phyloP scores from a whole-genome alignment of 2,329 filamentous ascomycete species.

The Monilinia polystroma region DNA sequence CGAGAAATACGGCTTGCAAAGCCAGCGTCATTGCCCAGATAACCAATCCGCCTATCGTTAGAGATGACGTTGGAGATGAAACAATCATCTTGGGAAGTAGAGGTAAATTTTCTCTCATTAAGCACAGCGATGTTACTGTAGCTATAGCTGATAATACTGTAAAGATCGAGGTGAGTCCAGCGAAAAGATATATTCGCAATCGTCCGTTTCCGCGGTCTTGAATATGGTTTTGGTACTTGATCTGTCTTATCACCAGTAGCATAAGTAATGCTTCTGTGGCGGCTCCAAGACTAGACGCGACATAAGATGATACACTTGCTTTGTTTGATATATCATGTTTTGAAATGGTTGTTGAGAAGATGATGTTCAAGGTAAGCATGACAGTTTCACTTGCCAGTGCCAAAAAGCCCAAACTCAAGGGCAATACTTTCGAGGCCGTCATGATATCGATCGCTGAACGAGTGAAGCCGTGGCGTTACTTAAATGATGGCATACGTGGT shows the following conservation, averaged over 20 bases:
- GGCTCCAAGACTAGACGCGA: slow-evolving; percentile 33
- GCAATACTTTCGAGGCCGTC: slow-evolving; percentile 31
- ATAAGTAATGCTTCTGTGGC: slow-evolving; percentile 32
- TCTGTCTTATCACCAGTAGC: slow-evolving; percentile 34
- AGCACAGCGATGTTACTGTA: slow-evolving; percentile 33
- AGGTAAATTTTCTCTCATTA: slow-evolving; percentile 30
- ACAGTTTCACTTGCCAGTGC: slow-evolving; percentile 35
- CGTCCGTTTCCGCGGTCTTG: slow-evolving; percentile 34
- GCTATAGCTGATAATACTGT: slow-evolving; percentile 33
- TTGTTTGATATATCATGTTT: slow-evolving; percentile 23
- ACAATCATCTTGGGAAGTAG: slow-evolving; percentile 31
- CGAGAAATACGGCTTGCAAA: slow-evolving; percentile 35
- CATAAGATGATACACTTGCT: slow-evolving; percentile 32
- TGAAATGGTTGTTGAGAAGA: slow-evolving; percentile 35
- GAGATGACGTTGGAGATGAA: slow-evolving; percentile 26
- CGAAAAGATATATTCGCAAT: slow-evolving; percentile 36
- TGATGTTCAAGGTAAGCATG: slow-evolving; percentile 37
- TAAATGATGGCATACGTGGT: slow-evolving; percentile 16
- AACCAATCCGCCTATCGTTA: slow-evolving; percentile 36
- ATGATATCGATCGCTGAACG: slow-evolving; percentile 27
- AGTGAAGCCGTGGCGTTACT: slow-evolving; percentile 11
- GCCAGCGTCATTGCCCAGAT: slow-evolving; percentile 36
- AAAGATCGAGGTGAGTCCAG: slow-evolving; percentile 33
- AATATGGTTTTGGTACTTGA: slow-evolving; percentile 36
- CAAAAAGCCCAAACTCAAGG: slow-evolving; percentile 35